Evolutionary conservation across 2,329 filamentous ascomycete genomes (phyloP).

Genomic region (Colletotrichum agaves): DNA sequence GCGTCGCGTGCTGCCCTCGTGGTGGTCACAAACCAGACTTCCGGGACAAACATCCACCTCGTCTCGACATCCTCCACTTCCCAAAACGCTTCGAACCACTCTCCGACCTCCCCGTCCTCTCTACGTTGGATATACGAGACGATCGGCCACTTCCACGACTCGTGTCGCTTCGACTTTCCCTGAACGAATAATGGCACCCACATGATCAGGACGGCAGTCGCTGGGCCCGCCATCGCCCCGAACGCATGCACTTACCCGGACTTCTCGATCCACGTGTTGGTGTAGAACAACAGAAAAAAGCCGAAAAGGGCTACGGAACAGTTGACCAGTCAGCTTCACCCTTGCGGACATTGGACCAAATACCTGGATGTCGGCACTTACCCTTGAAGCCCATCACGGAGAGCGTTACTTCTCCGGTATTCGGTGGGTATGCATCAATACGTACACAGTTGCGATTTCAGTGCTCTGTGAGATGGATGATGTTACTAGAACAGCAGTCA

Average conservation of each 20-base stretch:
- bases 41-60: background rate
- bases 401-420: constrained; percentile 66
- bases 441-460: constrained; percentile 66
- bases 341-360: constrained; percentile 10
- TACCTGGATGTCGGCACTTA: constrained; percentile 42
- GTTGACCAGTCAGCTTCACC: constrained; percentile 26
- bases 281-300: constrained; percentile 69
- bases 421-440: constrained; percentile 68
- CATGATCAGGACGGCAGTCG: constrained; percentile 56
- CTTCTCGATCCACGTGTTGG: constrained; percentile 65
- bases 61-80: background rate
- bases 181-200: constrained; percentile 64
- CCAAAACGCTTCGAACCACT: constrained; percentile 15
- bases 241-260: constrained; percentile 63
- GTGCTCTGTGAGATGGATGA: constrained; percentile 67
- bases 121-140: constrained; percentile 60
- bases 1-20: background rate
- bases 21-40: background rate
- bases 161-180: constrained; percentile 59
- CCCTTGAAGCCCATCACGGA: constrained; percentile 66
- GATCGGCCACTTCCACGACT: constrained; percentile 60
- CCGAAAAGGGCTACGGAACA: constrained; percentile 59
- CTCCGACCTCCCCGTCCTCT: constrained; percentile 64
- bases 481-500: constrained; percentile 52
- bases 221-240: constrained; percentile 68